Conservation (phyloP, 768 basidiomycete genomes). For the Sporobolomyces roseus region DNA sequence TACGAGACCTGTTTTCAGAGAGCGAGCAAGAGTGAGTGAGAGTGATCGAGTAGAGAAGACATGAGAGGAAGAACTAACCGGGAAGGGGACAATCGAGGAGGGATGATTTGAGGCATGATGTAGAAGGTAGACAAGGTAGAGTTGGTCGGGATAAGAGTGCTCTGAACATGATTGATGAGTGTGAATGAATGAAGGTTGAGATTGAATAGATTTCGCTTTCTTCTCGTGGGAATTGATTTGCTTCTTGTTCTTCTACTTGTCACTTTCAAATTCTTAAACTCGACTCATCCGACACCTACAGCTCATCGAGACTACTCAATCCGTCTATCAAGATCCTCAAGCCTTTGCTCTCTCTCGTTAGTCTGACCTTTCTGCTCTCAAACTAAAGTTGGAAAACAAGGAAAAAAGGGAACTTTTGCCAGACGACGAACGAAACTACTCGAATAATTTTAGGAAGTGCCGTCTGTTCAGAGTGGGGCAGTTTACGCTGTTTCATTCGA, state of each 20-base stretch:
- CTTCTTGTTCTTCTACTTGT: too few species aligned
- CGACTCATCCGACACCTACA: too few species aligned
- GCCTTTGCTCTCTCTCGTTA: too few species aligned
- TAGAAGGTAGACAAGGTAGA: constrained; percentile 22
- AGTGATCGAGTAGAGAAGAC: neutral
- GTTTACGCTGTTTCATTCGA: neutral
- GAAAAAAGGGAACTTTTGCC: neutral
- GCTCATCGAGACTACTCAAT: too few species aligned
- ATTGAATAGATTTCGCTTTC: too few species aligned
- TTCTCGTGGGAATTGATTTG: too few species aligned
- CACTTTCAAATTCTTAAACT: too few species aligned
- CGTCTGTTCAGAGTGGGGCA: constrained; percentile 8
- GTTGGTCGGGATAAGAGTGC: constrained; percentile 15
- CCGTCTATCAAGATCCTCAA: too few species aligned
- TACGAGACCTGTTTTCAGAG: constrained; percentile 6
- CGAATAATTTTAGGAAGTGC: constrained; percentile 30
- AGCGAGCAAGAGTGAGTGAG: neutral
- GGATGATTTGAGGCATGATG: constrained; percentile 24
- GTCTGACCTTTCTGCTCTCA: too few species aligned
- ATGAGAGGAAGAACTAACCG: constrained; percentile 6
- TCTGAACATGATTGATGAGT: constrained; percentile 12
- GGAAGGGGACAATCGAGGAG: constrained; percentile 24
- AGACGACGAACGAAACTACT: constrained; percentile 17
- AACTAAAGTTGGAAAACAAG: too few species aligned
- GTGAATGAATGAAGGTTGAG: too few species aligned